Conservation (phyloP, 108 stramenopile species). For the Bacterosira constricta region DNA sequence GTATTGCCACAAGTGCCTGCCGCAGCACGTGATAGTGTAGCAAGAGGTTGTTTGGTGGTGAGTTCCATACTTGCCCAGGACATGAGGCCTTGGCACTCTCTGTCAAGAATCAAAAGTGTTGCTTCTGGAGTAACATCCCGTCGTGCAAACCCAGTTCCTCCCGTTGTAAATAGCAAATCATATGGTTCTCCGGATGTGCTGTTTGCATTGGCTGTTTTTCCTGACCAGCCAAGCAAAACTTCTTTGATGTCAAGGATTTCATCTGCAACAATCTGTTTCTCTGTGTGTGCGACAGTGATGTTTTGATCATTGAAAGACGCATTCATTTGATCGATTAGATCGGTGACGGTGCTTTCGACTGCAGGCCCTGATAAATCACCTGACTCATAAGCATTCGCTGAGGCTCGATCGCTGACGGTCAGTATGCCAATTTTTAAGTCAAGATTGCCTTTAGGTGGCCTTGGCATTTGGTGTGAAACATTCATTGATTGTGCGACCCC, state of each 20-base stretch:
- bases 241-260: conserved; percentile 65
- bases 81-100: conserved; percentile 74
- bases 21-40: conserved; percentile 78
- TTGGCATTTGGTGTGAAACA: neutral
- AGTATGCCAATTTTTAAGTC: conserved; percentile 70
- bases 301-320: conserved; percentile 22
- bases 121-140: conserved; percentile 95
- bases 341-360: conserved; percentile 52
- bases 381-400: conserved; percentile 63
- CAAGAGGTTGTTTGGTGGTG: conserved; percentile 64
- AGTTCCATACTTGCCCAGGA: conserved; percentile 73
- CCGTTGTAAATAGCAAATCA: conserved; percentile 87
- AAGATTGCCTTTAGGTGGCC: conserved; percentile 40
- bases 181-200: conserved; percentile 12
- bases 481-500: neutral
- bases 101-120: conserved; percentile 63
- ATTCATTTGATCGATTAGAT: conserved; percentile 35
- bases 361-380: conserved; percentile 90
- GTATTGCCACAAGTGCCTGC: conserved; percentile 70
- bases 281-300: conserved; percentile 20
- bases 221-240: conserved; percentile 58
- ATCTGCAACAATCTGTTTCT: conserved; percentile 78
- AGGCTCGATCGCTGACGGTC: conserved; percentile 88
- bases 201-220: conserved; percentile 10
- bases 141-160: conserved; percentile 88